These are phyloP conservation scores for Orbilia brochopaga DNA, from an alignment of 2,329 filamentous ascomycete species.

Conservation along the genomic window DNA sequence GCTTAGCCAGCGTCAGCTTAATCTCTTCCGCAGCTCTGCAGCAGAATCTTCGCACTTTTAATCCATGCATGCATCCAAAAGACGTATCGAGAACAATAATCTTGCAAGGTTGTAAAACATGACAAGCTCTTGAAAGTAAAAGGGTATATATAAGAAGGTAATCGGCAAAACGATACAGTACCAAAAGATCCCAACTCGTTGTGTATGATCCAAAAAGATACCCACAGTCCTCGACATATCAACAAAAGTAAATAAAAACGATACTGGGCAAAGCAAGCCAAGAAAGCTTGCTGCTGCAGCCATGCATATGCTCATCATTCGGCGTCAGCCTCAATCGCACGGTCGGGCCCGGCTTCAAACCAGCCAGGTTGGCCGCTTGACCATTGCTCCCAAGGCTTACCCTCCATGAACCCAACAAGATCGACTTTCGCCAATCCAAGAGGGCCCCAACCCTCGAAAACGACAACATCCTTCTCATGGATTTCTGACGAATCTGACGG, in stretches of 20 bases:
- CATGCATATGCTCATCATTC: conserved; percentile 16
- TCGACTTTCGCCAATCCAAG: conserved; percentile 45
- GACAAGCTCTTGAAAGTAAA: conserved; percentile 2
- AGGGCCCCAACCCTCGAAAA: conserved; percentile 40
- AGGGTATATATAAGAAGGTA: not conserved
- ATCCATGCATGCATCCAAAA: not conserved
- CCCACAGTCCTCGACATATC: not conserved
- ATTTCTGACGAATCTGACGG: conserved; percentile 43
- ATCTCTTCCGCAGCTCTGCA: not conserved
- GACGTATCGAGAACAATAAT: not conserved
- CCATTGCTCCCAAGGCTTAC: conserved; percentile 40
- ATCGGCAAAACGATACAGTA: not conserved
- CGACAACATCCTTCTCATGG: conserved; percentile 40
- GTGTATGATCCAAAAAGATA: not conserved
- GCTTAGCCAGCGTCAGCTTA: not conserved
- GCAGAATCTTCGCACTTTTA: not conserved
- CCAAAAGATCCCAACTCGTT: not conserved
- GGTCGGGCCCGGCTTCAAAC: conserved; percentile 42
- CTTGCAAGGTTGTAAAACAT: not conserved
- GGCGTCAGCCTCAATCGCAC: conserved; percentile 21
- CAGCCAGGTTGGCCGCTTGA: conserved; percentile 42
- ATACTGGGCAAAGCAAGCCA: not conserved
- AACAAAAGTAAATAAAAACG: not conserved
- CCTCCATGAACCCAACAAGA: conserved; percentile 41
- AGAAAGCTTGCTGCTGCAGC: not conserved